A percentile compares a stretch with the other conserved stretches of the same genome.
phyloP scores from a whole-genome alignment of 805 yeast genomes.

The Jamesozyma lodderae region DNA sequence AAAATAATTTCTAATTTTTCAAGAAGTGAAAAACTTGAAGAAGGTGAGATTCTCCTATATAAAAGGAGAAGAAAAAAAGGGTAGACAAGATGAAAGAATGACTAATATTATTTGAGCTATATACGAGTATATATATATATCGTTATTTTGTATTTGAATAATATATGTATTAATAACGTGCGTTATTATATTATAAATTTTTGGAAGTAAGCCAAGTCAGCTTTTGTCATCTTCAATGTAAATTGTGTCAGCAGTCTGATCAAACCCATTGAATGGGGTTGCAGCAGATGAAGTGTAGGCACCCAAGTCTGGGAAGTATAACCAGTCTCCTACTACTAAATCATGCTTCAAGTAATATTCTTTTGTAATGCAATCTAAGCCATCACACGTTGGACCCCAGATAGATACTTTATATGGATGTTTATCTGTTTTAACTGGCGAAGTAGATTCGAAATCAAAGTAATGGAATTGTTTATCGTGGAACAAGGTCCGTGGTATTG shows the following conservation, averaged over 20 bases:
- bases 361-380: conserved; percentile 71
- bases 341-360: conserved; percentile 46
- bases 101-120: no score
- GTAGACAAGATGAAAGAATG: no score
- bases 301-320: conserved; percentile 73
- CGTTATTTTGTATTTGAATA: no score
- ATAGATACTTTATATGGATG: conserved; percentile 46
- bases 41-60: no score
- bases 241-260: conserved; percentile 46
- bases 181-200: no score
- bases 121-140: no score
- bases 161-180: no score
- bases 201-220: neutral
- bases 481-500: conserved; percentile 57
- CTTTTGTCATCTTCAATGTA: conserved; percentile 51
- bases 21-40: no score
- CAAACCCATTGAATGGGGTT: conserved; percentile 88
- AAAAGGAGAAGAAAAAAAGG: no score
- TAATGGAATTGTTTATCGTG: conserved; percentile 42
- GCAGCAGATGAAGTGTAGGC: conserved; percentile 92
- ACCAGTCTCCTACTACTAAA: conserved; percentile 83
- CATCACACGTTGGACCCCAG: conserved; percentile 99
- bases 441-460: conserved; percentile 26
- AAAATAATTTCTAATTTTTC: no score
- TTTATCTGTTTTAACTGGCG: conserved; percentile 4